phyloP scores from a whole-genome alignment of 345 rosid species.

The Heritiera fomes region DNA sequence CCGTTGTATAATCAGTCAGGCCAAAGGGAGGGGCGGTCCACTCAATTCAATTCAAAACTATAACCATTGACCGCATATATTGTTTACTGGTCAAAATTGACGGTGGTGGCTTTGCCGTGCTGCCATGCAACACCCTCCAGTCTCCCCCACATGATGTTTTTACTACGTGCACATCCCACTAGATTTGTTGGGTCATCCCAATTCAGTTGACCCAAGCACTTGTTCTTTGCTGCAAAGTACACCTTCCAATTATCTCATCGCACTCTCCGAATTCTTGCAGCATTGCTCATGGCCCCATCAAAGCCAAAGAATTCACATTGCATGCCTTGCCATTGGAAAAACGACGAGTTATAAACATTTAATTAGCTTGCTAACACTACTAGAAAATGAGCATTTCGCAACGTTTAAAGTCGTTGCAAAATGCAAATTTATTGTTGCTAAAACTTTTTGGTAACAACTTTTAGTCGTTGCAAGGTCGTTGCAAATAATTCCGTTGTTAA shows the following conservation, averaged over 20 bases:
- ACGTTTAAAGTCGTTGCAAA: too few relatives aligned
- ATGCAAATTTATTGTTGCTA: too few relatives aligned
- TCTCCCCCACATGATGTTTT: conserved; percentile 7
- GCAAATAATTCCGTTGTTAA: too few relatives aligned
- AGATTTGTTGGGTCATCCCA: conserved; percentile 14
- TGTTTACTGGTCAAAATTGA: neutral
- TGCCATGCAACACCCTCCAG: neutral
- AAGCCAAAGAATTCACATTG: neutral
- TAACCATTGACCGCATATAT: neutral
- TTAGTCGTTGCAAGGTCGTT: too few relatives aligned
- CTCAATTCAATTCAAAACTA: neutral
- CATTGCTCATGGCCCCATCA: neutral
- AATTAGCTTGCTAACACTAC: neutral
- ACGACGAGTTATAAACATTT: neutral
- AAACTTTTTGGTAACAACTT: too few relatives aligned
- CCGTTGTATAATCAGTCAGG: neutral
- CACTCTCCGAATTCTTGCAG: neutral
- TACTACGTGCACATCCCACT: neutral
- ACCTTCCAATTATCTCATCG: neutral
- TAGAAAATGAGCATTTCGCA: too few relatives aligned
- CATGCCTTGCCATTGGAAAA: neutral
- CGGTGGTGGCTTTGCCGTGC: neutral
- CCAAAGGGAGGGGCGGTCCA: neutral
- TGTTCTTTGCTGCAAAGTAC: neutral
- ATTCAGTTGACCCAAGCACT: neutral